A percentile compares a stretch with the other conserved stretches of the same genome.
These are phyloP conservation scores for Pelargonium myrrhifolium DNA, from an alignment of 441 rosid genomes.

Conservation along the genomic window DNA sequence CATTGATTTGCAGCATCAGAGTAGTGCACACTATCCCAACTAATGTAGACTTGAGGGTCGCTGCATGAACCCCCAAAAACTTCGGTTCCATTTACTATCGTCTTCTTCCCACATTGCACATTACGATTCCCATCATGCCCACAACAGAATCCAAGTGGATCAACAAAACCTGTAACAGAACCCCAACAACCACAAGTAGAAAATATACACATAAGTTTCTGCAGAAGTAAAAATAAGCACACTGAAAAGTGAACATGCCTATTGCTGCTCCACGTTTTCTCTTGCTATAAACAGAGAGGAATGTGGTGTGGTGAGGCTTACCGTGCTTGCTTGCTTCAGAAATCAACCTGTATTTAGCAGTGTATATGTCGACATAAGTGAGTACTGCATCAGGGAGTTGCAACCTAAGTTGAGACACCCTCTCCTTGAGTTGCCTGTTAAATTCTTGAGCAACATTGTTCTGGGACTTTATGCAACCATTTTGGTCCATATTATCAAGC, in stretches of 20 bases:
- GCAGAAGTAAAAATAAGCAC: no score
- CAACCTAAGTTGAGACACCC: constrained; percentile 25
- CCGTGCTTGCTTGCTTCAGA: constrained; percentile 32
- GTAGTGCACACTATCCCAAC: constrained; percentile 31
- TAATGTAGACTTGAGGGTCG: constrained; percentile 12
- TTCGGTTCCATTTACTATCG: constrained; percentile 16
- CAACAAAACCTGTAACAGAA: background rate
- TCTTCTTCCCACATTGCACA: constrained; percentile 23
- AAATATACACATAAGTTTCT: no score
- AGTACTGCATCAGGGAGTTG: constrained; percentile 24
- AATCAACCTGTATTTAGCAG: constrained; percentile 36
- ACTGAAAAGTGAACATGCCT: no score
- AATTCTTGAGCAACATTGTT: constrained; percentile 41
- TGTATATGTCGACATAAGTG: constrained; percentile 33
- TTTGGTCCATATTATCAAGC: constrained; percentile 22
- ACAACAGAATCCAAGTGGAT: constrained; percentile 14
- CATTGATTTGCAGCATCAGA: constrained; percentile 34
- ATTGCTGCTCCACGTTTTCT: no score
- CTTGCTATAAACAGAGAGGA: background rate
- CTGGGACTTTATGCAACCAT: constrained; percentile 32
- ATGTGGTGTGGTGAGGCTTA: background rate
- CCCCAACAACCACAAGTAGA: no score
- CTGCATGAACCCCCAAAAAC: constrained; percentile 4
- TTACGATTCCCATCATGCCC: constrained; percentile 5
- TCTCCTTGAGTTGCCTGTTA: constrained; percentile 33